Base-by-base conservation (phyloP, 768 basidiomycete genomes). In the Leccinellum rugosiceps region DNA sequence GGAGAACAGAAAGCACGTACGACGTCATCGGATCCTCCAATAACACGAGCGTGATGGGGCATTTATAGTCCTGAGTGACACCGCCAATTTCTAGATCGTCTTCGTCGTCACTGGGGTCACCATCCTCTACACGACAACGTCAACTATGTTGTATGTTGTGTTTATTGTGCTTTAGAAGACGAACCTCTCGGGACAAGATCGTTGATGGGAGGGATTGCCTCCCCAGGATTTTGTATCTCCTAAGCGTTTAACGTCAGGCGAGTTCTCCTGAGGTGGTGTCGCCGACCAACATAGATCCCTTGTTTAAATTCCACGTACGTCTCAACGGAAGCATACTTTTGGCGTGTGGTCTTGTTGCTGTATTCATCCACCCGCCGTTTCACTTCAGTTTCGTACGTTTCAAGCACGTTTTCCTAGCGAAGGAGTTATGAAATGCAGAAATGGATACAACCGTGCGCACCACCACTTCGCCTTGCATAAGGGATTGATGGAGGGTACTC, bases 11-110 rank as follows among this genome's bases (percentile, higher is more conserved):
- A 46, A n/a, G 47, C 31, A 65, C 88, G 55, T 68, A 95, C 94
- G 91, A 93, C 4, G 88, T 92, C 57, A 90, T 75, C 2, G 95
- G 93, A 51, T 96, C 78, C 21, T 78, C 78, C 38, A 92, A 78
- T 14, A 79, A 69, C 3, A 76, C 80, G 45, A 94, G 76, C 1
- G 88, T 85, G 50, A 98, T 75, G 2, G 94, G 94, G 63, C 94
- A 96, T 55, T 84, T 87, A 77, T 86, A 92, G 64, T 85, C 86
- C 66, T 91, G 89, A 6, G 86, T 88, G 28, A 86, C 80, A 25
- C 92, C 94, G 52, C 95, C 95, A 50, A 96, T 77, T 72, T 94
- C 88, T 31, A 98, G 72, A 13, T 97, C 95, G 52, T 94, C 90
- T 31, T 95, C 94, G 52, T 86, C 86, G 56, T 90, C 90, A 53